A percentile compares a stretch with the other conserved stretches of the same genome.
phyloP scores from a whole-genome alignment of 257 asterid genomes.

The Primulina huaijiensis region DNA sequence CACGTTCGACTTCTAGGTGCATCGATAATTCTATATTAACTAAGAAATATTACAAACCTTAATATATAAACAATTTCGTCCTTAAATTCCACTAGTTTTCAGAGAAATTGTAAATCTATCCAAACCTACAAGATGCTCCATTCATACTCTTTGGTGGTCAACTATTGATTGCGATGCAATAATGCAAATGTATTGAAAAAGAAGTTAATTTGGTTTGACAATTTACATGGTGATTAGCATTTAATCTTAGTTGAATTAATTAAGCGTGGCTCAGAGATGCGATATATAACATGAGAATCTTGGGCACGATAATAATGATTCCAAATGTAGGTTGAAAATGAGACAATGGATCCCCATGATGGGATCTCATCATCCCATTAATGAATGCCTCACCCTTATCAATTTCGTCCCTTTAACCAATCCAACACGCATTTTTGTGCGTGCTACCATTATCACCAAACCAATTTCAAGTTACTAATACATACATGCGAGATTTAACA shows the following conservation, averaged over 20 bases:
- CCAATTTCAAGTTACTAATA: too few relatives aligned
- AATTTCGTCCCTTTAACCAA: background rate
- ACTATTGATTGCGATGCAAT: slow-evolving; percentile 34
- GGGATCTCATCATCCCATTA: slow-evolving; percentile 60
- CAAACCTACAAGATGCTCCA: background rate
- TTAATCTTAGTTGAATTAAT: slow-evolving; percentile 17
- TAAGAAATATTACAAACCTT: too few relatives aligned
- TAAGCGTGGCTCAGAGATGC: slow-evolving; percentile 36
- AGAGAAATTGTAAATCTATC: too few relatives aligned
- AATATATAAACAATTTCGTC: too few relatives aligned
- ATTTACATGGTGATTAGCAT: slow-evolving; percentile 27
- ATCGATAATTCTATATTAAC: too few relatives aligned
- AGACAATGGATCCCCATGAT: slow-evolving; percentile 70
- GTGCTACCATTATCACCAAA: too few relatives aligned
- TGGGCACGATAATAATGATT: slow-evolving; percentile 67
- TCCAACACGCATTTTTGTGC: too few relatives aligned
- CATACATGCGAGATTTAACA: too few relatives aligned
- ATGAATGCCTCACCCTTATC: slow-evolving; percentile 37
- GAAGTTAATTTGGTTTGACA: slow-evolving; percentile 38
- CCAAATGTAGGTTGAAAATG: slow-evolving; percentile 73
- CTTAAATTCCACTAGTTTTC: too few relatives aligned
- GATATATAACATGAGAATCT: slow-evolving; percentile 37
- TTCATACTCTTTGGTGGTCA: slow-evolving; percentile 20
- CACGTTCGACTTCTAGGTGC: too few relatives aligned
- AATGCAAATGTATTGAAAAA: slow-evolving; percentile 18